Evolutionary conservation across 371 early-diverging fungal species (phyloP).

Genomic region (Mucor circinelloides): DNA sequence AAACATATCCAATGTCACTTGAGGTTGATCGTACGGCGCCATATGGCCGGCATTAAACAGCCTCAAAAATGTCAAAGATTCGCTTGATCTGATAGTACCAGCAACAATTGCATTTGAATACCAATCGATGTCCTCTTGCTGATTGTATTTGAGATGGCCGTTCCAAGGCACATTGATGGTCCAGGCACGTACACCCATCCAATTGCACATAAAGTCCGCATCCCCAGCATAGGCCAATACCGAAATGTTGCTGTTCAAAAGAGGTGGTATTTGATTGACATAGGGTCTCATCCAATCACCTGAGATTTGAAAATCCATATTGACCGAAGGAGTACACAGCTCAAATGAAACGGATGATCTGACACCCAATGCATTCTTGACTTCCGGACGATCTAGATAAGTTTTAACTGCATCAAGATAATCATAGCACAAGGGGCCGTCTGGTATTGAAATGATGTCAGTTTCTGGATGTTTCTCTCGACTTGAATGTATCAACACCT

Average conservation of each 20-base stretch:
- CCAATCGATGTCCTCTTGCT: slow-evolving; percentile 62
- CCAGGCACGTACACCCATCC: slow-evolving; percentile 95
- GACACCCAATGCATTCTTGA: slow-evolving; percentile 66
- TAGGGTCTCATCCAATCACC: slow-evolving; percentile 35
- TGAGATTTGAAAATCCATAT: slow-evolving; percentile 37
- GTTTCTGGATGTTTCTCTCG: neutral
- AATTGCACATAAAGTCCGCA: slow-evolving; percentile 85
- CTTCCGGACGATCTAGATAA: slow-evolving; percentile 71
- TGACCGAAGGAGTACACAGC: slow-evolving; percentile 71
- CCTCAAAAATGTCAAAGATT: slow-evolving; percentile 78
- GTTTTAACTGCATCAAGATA: slow-evolving; percentile 69
- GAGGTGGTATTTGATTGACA: slow-evolving; percentile 21
- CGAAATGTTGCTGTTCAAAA: slow-evolving; percentile 50
- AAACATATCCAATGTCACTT: slow-evolving; percentile 61
- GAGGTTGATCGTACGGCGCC: slow-evolving; percentile 69
- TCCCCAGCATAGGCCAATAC: slow-evolving; percentile 91
- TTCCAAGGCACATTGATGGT: slow-evolving; percentile 80
- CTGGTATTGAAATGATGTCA: neutral
- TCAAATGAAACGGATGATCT: slow-evolving; percentile 60
- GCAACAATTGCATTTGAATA: slow-evolving; percentile 44
- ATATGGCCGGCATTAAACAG: slow-evolving; percentile 91
- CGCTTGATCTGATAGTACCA: slow-evolving; percentile 73
- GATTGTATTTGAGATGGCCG: slow-evolving; percentile 65
- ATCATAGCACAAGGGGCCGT: slow-evolving; percentile 69
- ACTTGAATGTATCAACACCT: neutral